Evolutionary conservation across 768 basidiomycete genomes (phyloP), one percentile per base, ranked within the genome.

Genomic region (Melanogaster broomeanus): DNA sequence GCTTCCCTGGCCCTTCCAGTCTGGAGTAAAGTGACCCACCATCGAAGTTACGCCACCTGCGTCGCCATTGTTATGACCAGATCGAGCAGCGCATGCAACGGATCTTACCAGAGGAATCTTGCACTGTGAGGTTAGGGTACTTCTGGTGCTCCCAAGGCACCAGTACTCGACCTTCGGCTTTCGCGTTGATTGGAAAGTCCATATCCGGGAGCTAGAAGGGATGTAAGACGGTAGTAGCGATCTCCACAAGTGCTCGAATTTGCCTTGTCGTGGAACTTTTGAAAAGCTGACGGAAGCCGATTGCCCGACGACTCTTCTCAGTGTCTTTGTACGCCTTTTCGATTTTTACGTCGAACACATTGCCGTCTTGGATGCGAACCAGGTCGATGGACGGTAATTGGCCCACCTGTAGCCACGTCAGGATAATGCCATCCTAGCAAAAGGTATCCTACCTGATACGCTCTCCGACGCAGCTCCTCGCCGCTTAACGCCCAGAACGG

Each of bases 111-210:
- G 67, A 65, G 4, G 66, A 56, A 39, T 71, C 70, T 58, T 71
- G 69, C 12, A 25, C 38, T 0, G 93, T 90, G 42, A 85, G 67
- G 63, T 94, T 95, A 6, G 88, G 80, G 61, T 81, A 85, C 34
- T 72, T 65, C n/a, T 77, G 76, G 59, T 90, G 83, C 65, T 96
- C 93, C 93, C 94, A 97, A 37, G 93, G 90, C 5, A 96, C 87
- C 13, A 99, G 76, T 8, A 99, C 84, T 15, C 97, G 86, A 11
- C 96, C 92, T 72, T 98, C 97, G 1, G 94, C 89, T 72, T 88
- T 90, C 21, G 90, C 84, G 61, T 98, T 98, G 71, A 99, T 84
- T 0, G 97, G 84, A 57, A 99, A 85, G 61, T 97, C 89, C 86
- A 99, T 86, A 73, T 98, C 85, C 12, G 96, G 95, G 4, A 98